These are phyloP conservation scores for Trametes cinnabarina DNA, from an alignment of 768 basidiomycete species.

Conservation along the genomic window DNA sequence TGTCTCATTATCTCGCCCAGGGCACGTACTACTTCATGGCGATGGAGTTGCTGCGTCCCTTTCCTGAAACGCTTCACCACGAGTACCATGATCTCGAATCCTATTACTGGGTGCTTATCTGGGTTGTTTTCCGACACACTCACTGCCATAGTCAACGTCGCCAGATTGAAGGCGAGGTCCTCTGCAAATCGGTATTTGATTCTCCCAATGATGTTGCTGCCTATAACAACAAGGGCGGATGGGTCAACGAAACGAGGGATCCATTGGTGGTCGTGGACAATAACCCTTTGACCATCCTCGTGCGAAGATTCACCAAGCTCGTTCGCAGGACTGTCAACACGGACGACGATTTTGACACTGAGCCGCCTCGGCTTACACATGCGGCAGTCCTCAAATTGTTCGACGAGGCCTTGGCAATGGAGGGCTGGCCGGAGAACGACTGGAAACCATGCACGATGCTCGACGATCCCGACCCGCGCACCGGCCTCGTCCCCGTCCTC, in stretches of 20 bases:
- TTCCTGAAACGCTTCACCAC: background rate
- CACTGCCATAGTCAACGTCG: background rate
- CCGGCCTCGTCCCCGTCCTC: background rate
- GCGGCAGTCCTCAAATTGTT: background rate
- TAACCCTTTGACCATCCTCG: too few species aligned
- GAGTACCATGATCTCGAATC: slow-evolving; percentile 11
- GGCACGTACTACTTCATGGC: slow-evolving; percentile 5
- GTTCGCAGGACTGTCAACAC: background rate
- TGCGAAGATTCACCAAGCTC: background rate
- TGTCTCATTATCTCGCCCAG: background rate
- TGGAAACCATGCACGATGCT: background rate
- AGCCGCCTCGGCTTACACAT: background rate
- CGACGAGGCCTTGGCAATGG: background rate
- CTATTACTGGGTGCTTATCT: slow-evolving; percentile 15
- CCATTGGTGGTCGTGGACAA: too few species aligned
- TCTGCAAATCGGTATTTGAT: background rate
- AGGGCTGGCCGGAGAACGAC: background rate
- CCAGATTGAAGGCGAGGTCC: background rate
- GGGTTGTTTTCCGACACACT: slow-evolving; percentile 10
- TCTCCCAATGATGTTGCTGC: background rate
- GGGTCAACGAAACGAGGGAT: too few species aligned
- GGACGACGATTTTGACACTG: background rate
- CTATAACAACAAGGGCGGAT: too few species aligned
- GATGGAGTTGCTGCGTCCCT: background rate
- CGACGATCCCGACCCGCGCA: background rate